Evolutionary conservation across 2,329 filamentous ascomycete species (phyloP).

Genomic region (Aureobasidium vineae): DNA sequence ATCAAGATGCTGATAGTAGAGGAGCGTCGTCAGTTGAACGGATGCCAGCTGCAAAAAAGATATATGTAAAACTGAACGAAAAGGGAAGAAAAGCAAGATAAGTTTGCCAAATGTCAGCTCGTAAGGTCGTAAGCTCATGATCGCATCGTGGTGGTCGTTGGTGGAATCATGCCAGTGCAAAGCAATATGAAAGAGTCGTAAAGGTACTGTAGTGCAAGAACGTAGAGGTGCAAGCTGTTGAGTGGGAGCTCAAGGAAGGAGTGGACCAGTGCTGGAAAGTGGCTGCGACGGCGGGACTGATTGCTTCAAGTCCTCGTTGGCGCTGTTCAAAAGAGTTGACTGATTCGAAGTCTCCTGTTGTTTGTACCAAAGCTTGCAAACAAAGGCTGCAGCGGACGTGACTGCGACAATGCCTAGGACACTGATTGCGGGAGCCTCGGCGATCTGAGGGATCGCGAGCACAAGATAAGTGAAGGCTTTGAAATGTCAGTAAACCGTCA

Average conservation of each 20-base stretch:
- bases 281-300: background rate
- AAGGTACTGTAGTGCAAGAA: background rate
- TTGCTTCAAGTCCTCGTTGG: background rate
- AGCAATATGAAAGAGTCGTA: background rate
- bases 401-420: conserved; percentile 8
- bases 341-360: background rate
- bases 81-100: conserved; percentile 3
- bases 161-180: background rate
- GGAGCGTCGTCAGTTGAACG: background rate
- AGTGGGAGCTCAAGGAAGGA: background rate
- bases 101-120: background rate
- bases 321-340: background rate
- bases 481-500: background rate
- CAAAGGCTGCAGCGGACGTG: background rate
- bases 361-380: conserved; percentile 22
- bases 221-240: background rate
- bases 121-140: conserved; percentile 6
- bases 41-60: background rate
- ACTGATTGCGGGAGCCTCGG: background rate
- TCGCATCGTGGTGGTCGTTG: background rate
- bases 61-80: background rate
- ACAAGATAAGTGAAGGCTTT: conserved; percentile 10
- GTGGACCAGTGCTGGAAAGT: background rate
- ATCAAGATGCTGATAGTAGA: background rate
- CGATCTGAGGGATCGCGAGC: background rate